Evolutionary conservation across 1,284 basidiomycete species (phyloP), one percentile per base, ranked within the genome.

Genomic region (Ustilago vetiveriae): DNA sequence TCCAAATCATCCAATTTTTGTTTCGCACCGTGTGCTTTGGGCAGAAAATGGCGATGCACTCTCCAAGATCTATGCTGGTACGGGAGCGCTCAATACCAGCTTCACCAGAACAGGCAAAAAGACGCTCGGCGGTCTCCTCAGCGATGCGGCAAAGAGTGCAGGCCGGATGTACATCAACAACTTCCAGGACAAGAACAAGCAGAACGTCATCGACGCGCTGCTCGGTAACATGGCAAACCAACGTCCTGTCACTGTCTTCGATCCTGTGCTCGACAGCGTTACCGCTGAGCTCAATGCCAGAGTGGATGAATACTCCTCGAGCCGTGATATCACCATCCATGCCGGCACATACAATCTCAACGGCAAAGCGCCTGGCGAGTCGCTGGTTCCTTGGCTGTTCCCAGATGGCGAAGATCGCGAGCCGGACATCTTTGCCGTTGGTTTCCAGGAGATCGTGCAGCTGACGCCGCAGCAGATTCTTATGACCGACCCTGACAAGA

Each of bases 371-470:
- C 90, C 93, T 4, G 74, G 77, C 8, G 94, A 97, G 82, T 89
- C 90, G 0, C 84, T 98, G 23, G 80, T 92, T 17, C 88, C 92
- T 3, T 98, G 95, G 95, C 83, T 99, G 24, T 94, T 92, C 80
- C 93, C 95, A 16, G 49, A 63, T 3, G 59, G 54, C 16, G 55
- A 67, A 29, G 53, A 64, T 9, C 39, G 36, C 22, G 83, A 88
- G 84, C 35, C 68, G 11, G 77, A 79, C 51, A 49, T 77, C 38
- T 72, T 72, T 48, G 62, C 68, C 8, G 55, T 74, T 27, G 92
- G 91, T 1, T 97, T 99, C 79, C 96, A 99, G 83, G 96, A 99
- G 83, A 94, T 99, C 50, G 96, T 99, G 0, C 93, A 93, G 33
- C 86, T 99, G 37, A 97, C 92, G 6, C 92, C 96, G 5, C 92